Evolutionary conservation across 2,329 filamentous ascomycete genomes (phyloP), one percentile per base, ranked within the genome.

Genomic region (Penicillium sp.): DNA sequence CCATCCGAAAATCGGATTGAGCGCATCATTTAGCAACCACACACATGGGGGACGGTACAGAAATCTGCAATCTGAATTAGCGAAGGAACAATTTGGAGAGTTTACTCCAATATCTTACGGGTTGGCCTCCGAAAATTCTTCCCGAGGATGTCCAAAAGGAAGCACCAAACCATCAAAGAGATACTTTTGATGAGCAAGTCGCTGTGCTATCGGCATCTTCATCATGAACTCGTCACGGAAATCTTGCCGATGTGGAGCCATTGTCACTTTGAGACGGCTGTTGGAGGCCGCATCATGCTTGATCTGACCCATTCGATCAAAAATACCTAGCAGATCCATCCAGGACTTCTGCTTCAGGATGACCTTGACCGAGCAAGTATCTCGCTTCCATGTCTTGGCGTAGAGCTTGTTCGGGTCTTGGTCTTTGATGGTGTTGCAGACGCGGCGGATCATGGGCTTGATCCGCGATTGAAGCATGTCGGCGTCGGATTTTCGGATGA

Each of bases 131-230:
- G 4, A 13, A 25, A 40, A 40, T n/a, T 40, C 39, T 13, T 27
- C 25, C 13, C 39, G 39, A 29, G 9, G 24, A 40, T 28, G n/a
- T 1, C 69, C 69, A 58, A 71, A 74, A 1, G 71, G 73, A 4
- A 74, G 52, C 2, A 76, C 50, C 3, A 74, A 51, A 0, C 73
- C 73, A 33, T 73, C 62, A 18, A 57, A 29, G 11, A 67, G 62
- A 48, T 72, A 74, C 32, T 60, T 61, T 9, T 49, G 25, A 5
- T 46, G 49, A 8, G 58, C 56, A 3, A 66, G 33, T 13, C 39
- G 26, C 28, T 40, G 39, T 9, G 24, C 8, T 32, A 12, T 9
- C n/a, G 39, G 12, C 5, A 29, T 8, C 8, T 40, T 28, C 6
- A 13, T 18, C 39, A 40, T 40, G 8, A 28, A 18, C 9, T 26